Evolutionary conservation across 2,329 filamentous ascomycete species (phyloP).

Genomic region (Tolypocladium album): DNA sequence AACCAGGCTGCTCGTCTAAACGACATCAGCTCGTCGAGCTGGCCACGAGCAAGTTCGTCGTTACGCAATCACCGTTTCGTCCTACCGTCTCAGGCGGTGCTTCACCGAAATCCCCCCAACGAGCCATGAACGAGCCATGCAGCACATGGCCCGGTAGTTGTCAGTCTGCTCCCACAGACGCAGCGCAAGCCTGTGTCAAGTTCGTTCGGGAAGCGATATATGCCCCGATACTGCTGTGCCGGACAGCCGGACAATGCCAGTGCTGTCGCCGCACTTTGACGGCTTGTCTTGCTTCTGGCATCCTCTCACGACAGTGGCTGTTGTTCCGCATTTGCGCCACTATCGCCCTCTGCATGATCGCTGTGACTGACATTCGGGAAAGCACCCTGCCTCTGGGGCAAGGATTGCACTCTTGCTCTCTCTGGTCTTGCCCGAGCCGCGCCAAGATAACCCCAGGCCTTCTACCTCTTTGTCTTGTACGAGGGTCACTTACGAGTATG

Average conservation of each 20-base stretch:
- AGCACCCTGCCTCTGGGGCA: not conserved
- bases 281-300: conserved; percentile 1
- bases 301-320: not conserved
- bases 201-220: not conserved
- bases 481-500: not conserved
- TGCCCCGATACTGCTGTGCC: not conserved
- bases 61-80: not conserved
- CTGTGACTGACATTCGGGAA: not conserved
- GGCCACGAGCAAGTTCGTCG: not conserved
- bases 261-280: not conserved
- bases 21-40: not conserved
- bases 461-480: not conserved
- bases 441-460: not conserved
- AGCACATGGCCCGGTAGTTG: not conserved
- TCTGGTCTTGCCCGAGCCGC: not conserved
- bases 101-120: not conserved
- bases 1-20: not conserved
- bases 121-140: not conserved
- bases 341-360: not conserved
- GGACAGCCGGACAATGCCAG: conserved; percentile 1
- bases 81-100: conserved; percentile 1
- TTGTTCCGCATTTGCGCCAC: not conserved
- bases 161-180: not conserved
- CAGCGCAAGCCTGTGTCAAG: not conserved
- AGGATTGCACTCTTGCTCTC: not conserved